Percentiles rank a stretch among this genome's conserved stretches.
Conservation (phyloP, 2,329 filamentous ascomycete species). For the Leptodontidium sp. region DNA sequence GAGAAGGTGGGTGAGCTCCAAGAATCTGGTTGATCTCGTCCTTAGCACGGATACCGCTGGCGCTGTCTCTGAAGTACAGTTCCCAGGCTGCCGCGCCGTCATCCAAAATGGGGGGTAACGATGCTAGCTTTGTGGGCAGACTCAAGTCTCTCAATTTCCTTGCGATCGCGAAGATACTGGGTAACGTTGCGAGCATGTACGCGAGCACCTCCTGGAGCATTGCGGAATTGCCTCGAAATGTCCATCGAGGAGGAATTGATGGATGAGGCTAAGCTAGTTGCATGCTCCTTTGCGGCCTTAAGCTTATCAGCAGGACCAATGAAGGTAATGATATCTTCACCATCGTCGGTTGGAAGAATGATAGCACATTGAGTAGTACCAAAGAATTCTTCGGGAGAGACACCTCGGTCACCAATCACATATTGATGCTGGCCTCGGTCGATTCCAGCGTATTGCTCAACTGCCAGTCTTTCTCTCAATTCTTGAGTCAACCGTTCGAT, state of each 20-base stretch:
- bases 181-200: conserved; percentile 86
- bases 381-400: conserved; percentile 85
- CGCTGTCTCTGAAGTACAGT: conserved; percentile 85
- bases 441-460: conserved; percentile 78
- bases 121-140: conserved; percentile 84
- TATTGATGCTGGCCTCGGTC: conserved; percentile 92
- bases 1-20: conserved; percentile 75
- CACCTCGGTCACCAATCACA: conserved; percentile 85
- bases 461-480: conserved; percentile 76
- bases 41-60: conserved; percentile 80
- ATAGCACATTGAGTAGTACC: conserved; percentile 90
- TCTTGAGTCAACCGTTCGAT: conserved; percentile 82
- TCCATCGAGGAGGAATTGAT: conserved; percentile 89
- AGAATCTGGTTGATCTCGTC: conserved; percentile 79
- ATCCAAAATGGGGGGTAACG: conserved; percentile 76
- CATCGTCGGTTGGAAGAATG: conserved; percentile 77
- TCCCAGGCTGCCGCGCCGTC: conserved; percentile 84
- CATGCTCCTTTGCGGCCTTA: conserved; percentile 78
- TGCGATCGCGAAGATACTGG: conserved; percentile 83
- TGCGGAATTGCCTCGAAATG: conserved; percentile 79
- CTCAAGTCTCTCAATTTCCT: conserved; percentile 85
- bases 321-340: conserved; percentile 83
- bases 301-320: conserved; percentile 81
- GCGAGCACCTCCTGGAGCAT: conserved; percentile 76
- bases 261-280: conserved; percentile 86